Evolutionary conservation across 164 flowering plant species (phyloP).

Genomic region (Berberis vulgaris): DNA sequence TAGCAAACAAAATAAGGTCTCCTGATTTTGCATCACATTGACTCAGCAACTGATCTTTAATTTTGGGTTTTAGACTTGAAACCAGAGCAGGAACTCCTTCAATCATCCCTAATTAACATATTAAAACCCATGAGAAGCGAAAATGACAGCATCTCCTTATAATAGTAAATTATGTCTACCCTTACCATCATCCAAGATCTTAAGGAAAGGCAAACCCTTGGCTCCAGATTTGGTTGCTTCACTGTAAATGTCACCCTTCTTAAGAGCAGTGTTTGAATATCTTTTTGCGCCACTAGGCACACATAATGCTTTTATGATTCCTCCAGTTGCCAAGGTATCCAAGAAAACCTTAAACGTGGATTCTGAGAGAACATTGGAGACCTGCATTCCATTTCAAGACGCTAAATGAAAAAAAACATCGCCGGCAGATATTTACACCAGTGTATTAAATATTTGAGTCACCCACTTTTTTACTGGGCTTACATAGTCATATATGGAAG

Average conservation of each 20-base stretch:
- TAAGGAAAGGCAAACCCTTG: constrained; percentile 89
- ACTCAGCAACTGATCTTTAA: constrained; percentile 40
- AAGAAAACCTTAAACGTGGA: constrained; percentile 77
- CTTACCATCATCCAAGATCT: constrained; percentile 69
- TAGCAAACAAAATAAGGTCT: constrained; percentile 88
- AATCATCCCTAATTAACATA: constrained; percentile 33
- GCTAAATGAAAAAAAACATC: neutral
- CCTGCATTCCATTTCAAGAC: constrained; percentile 39
- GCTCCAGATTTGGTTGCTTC: constrained; percentile 92
- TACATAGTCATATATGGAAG: no score
- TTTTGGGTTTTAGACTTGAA: constrained; percentile 47
- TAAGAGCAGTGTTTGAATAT: constrained; percentile 81
- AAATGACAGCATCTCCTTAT: constrained; percentile 3
- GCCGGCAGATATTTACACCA: neutral
- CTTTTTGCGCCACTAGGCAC: constrained; percentile 69
- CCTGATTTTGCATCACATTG: constrained; percentile 59
- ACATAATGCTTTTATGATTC: constrained; percentile 66
- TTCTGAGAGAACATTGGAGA: constrained; percentile 53
- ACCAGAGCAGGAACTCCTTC: constrained; percentile 82
- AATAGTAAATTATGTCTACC: neutral
- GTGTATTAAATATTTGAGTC: no score
- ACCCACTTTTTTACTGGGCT: no score
- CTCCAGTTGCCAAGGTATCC: constrained; percentile 61
- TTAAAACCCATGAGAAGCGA: constrained; percentile 2
- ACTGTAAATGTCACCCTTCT: constrained; percentile 76